phyloP scores from a whole-genome alignment of 2,329 filamentous ascomycete species.

The Xylariaceae sp. region DNA sequence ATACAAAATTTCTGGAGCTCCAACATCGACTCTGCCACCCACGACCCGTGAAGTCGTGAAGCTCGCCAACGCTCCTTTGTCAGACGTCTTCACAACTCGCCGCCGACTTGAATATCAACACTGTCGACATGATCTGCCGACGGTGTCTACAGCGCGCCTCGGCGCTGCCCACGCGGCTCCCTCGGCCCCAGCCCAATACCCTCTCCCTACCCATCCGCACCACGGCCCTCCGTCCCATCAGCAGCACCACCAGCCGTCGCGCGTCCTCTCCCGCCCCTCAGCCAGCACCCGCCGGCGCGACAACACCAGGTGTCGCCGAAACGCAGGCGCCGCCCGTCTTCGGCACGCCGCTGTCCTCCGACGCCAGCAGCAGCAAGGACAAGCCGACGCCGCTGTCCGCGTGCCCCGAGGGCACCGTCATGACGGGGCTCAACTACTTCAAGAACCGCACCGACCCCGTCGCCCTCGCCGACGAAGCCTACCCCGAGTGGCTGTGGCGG shows the following conservation, averaged over 20 bases:
- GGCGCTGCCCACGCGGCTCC: conserved; percentile 13
- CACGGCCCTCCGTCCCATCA: background rate
- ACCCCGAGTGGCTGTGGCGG: conserved; percentile 77
- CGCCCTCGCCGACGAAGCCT: conserved; percentile 68
- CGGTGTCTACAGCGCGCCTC: conserved; percentile 47
- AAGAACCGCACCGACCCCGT: conserved; percentile 71
- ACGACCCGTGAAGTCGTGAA: background rate
- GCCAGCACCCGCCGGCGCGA: conserved; percentile 27
- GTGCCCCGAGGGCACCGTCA: conserved; percentile 63
- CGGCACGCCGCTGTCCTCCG: conserved; percentile 21
- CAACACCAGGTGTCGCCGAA: conserved; percentile 22
- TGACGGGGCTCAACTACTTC: conserved; percentile 72
- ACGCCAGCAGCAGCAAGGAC: conserved; percentile 8
- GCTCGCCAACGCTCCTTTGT: background rate
- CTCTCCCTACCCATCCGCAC: background rate
- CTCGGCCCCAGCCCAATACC: conserved; percentile 17
- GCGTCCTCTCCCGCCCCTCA: conserved; percentile 30
- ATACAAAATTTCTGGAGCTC: conserved; percentile 29
- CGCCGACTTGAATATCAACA: conserved; percentile 2
- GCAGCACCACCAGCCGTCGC: conserved; percentile 10
- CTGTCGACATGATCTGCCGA: conserved; percentile 37
- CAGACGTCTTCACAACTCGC: background rate
- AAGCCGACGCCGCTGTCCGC: conserved; percentile 35
- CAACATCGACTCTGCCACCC: conserved; percentile 1
- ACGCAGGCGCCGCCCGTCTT: conserved; percentile 20